A percentile compares a stretch with the other conserved stretches of the same genome.
phyloP scores from a whole-genome alignment of 2,329 filamentous ascomycete species.

The Claviceps digitariae region DNA sequence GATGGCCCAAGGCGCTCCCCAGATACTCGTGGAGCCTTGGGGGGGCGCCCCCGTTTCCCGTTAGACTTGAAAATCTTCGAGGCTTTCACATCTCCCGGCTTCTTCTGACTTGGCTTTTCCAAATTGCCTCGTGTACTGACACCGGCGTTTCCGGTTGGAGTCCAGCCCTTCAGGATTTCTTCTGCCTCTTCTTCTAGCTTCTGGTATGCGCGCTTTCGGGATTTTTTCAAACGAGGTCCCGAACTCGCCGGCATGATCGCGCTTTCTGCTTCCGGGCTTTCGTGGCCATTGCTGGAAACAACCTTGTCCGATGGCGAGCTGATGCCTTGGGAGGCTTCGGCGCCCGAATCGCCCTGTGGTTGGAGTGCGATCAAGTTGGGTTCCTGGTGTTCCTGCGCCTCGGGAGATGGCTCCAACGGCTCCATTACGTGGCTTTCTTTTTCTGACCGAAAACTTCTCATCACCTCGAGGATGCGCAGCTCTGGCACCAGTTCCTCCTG shows the following conservation, averaged over 20 bases:
- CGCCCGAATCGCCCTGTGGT: not conserved
- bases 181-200: slow-evolving; percentile 1
- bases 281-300: not conserved
- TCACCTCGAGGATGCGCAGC: not conserved
- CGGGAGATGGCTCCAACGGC: not conserved
- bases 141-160: not conserved
- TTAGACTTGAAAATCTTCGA: not conserved
- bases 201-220: slow-evolving; percentile 1
- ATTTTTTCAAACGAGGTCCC: not conserved
- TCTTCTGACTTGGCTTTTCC: not conserved
- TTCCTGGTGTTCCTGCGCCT: not conserved
- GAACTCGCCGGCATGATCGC: not conserved
- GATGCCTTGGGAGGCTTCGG: not conserved
- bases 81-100: not conserved
- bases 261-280: not conserved
- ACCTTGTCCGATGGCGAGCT: not conserved
- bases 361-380: too few species aligned
- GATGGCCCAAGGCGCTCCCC: not conserved
- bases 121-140: not conserved
- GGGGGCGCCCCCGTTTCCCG: not conserved
- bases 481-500: not conserved
- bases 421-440: not conserved
- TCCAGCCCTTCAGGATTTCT: not conserved
- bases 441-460: not conserved
- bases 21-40: not conserved